phyloP scores from a whole-genome alignment of 2,329 filamentous ascomycete species.

The Ophiostoma sp. region DNA sequence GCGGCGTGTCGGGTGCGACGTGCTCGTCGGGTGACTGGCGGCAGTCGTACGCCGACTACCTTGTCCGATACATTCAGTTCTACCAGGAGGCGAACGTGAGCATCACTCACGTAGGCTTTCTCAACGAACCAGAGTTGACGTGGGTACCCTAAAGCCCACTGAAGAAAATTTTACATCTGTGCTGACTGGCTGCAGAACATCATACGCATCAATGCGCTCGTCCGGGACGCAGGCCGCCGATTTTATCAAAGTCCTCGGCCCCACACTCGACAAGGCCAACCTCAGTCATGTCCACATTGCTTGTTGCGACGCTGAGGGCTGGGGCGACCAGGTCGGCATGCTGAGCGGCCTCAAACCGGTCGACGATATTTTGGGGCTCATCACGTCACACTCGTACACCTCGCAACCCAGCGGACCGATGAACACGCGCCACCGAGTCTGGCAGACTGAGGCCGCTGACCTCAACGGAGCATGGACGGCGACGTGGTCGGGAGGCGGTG shows the following conservation, averaged over 20 bases:
- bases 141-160: slow-evolving; percentile 11
- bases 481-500: slow-evolving; percentile 42
- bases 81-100: slow-evolving; percentile 31
- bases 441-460: slow-evolving; percentile 49
- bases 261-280: slow-evolving; percentile 43
- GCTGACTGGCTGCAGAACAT: slow-evolving; percentile 24
- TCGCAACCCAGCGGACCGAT: slow-evolving; percentile 39
- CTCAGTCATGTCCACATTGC: slow-evolving; percentile 41
- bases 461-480: slow-evolving; percentile 39
- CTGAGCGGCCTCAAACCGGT: slow-evolving; percentile 38
- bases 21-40: slow-evolving; percentile 43
- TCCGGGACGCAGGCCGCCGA: slow-evolving; percentile 43
- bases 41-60: slow-evolving; percentile 46
- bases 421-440: slow-evolving; percentile 42
- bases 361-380: slow-evolving; percentile 41
- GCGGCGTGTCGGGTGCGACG: slow-evolving; percentile 38
- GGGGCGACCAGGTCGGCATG: slow-evolving; percentile 41
- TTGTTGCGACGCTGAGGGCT: slow-evolving; percentile 49
- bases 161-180: neutral
- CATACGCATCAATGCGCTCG: slow-evolving; percentile 35
- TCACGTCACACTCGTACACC: slow-evolving; percentile 45
- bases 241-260: slow-evolving; percentile 43
- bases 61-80: slow-evolving; percentile 36
- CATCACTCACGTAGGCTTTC: slow-evolving; percentile 36
- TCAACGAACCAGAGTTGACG: slow-evolving; percentile 38